Conservation (phyloP, 1,284 basidiomycete genomes). For the Fomitopsis schrenkii region DNA sequence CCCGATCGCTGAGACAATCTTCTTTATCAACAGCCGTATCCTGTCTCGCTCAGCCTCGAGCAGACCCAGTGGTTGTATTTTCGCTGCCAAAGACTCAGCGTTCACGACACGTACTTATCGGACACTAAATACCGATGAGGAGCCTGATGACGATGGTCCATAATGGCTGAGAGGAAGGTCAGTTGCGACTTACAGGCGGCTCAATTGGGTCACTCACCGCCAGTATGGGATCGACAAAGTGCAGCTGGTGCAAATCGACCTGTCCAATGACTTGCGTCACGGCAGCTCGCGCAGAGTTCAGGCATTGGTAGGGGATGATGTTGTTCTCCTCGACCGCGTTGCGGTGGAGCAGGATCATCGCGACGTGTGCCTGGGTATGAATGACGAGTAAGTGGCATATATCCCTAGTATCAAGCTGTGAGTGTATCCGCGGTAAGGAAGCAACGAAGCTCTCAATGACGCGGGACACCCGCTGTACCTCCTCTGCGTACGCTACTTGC, state of each 20-base stretch:
- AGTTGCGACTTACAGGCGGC: not conserved
- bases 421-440: constrained; percentile 19
- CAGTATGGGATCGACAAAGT: constrained; percentile 26
- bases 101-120: too few species aligned
- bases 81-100: not conserved
- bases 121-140: not conserved
- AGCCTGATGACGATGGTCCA: not conserved
- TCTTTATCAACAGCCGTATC: not conserved
- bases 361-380: constrained; percentile 31
- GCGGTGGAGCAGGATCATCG: constrained; percentile 33
- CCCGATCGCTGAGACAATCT: not conserved
- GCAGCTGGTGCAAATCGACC: constrained; percentile 11
- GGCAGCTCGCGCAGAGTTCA: constrained; percentile 24
- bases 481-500: constrained; percentile 19
- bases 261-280: constrained; percentile 17
- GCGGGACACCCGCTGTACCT: constrained; percentile 25
- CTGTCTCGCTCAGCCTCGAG: not conserved
- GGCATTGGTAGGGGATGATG: constrained; percentile 16
- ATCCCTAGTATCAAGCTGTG: constrained; percentile 8
- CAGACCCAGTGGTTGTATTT: not conserved
- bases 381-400: constrained; percentile 25
- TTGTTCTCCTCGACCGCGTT: constrained; percentile 20
- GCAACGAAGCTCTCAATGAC: constrained; percentile 26
- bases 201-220: constrained; percentile 18
- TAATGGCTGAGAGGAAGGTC: not conserved